Evolutionary conservation across 805 yeast genomes (phyloP), one percentile per base, ranked within the genome.

Genomic region (Ogataea henricii): DNA sequence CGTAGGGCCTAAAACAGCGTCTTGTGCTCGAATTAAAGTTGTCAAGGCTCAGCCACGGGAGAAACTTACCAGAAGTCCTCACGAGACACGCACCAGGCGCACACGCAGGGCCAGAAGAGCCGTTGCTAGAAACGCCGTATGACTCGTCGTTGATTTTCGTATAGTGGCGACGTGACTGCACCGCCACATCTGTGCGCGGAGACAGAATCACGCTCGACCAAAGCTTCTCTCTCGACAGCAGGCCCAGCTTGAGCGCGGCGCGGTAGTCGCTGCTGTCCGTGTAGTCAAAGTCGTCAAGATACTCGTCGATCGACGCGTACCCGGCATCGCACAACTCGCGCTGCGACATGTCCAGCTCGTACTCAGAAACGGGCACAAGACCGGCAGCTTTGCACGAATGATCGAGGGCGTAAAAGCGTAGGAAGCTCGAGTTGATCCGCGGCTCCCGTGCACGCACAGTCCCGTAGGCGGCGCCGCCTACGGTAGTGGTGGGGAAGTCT

Each of bases 161-260:
- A 34, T 53, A 54, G 10, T 45, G 51, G 7, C 34, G 48, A 14
- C 51, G 50, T 3, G 46, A 23, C 6, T 35, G 40, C 29, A 16
- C 37, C 13, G 21, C 21, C 13, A 47, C 16, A 39, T 81, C 87
- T 1, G 52, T 48, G 37, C 85, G 66, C 20, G 85, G 83, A 3
- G 77, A 74, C 26, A 82, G 59, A 4, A 81, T 69, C 13, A 81
- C 82, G 43, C 69, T 71, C 30, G 70, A 68, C 83, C 83, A 80
- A 39, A 81, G 61, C 56, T 78, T 74, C 38, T 78, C 79, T 45
- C 79, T 65, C 3, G 79, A 70, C 14, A 70, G 47, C 7, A 69
- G 58, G 1, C 78, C 77, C 18, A 79, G 54, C 40, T 66, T 70
- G 4, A 68, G 35, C 10, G 40, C 44, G 5, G 37, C 39, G 12